Conservation (phyloP, 2,329 filamentous ascomycete species). For the Ophiostoma tasmaniense region DNA sequence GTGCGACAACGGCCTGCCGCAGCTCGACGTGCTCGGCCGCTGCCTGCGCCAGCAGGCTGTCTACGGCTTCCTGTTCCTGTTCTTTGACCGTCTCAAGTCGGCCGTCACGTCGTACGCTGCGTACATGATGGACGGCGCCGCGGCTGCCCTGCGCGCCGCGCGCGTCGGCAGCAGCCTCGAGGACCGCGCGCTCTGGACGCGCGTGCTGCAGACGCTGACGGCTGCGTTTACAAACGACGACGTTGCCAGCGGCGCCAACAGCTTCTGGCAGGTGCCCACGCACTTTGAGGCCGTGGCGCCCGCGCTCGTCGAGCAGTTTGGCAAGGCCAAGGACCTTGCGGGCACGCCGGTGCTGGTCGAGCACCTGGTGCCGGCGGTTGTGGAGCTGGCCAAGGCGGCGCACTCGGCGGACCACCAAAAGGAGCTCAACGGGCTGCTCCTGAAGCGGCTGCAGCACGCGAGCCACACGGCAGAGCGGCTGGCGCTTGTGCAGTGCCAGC, state of each 20-base stretch:
- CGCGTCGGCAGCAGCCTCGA: conserved; percentile 39
- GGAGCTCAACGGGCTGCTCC: conserved; percentile 69
- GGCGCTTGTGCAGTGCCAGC: conserved; percentile 73
- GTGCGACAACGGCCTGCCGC: conserved; percentile 53
- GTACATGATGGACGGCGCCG: conserved; percentile 70
- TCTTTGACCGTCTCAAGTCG: conserved; percentile 82
- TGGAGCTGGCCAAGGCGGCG: conserved; percentile 69
- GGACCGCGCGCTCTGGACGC: conserved; percentile 55
- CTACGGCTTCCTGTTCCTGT: conserved; percentile 69
- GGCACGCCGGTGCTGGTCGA: conserved; percentile 28
- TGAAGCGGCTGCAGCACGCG: conserved; percentile 64
- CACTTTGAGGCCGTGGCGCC: conserved; percentile 69
- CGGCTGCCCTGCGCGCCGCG: conserved; percentile 48
- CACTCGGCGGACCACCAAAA: conserved; percentile 87
- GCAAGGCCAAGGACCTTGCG: conserved; percentile 31
- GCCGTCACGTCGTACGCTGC: conserved; percentile 89
- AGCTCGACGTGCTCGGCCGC: conserved; percentile 51
- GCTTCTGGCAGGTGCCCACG: conserved; percentile 84
- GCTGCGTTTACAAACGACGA: conserved; percentile 82
- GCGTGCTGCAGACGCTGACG: conserved; percentile 61
- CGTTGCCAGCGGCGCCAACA: conserved; percentile 29
- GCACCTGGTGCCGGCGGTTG: conserved; percentile 64
- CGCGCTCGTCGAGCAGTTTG: conserved; percentile 60
- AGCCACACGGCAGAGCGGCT: conserved; percentile 65
- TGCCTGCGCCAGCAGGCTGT: conserved; percentile 62